Conservation (phyloP, 1,284 basidiomycete species). For the Ceratobasidium sp. region DNA sequence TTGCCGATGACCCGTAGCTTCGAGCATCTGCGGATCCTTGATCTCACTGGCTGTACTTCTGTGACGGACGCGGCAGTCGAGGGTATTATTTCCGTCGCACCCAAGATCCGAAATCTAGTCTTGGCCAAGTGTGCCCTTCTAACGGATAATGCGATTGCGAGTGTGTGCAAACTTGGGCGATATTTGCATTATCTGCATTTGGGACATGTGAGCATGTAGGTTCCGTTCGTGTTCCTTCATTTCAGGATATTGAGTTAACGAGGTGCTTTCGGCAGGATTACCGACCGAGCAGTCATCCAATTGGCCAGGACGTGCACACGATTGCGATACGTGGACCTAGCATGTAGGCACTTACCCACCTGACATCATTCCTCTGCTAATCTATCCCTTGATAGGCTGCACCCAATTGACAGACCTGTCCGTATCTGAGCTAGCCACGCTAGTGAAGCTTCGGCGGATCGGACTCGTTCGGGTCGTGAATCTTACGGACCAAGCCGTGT, state of each 20-base stretch:
- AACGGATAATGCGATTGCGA: slow-evolving; percentile 87
- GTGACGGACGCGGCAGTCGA: slow-evolving; percentile 92
- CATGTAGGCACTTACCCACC: slow-evolving; percentile 70
- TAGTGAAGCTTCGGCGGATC: slow-evolving; percentile 93
- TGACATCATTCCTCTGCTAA: slow-evolving; percentile 38
- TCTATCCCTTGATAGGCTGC: slow-evolving; percentile 69
- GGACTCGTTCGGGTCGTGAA: slow-evolving; percentile 93
- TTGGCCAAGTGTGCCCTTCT: slow-evolving; percentile 89
- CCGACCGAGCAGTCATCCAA: slow-evolving; percentile 86
- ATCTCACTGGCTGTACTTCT: slow-evolving; percentile 85
- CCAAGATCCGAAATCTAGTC: slow-evolving; percentile 91
- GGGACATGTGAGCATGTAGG: slow-evolving; percentile 80
- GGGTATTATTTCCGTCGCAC: slow-evolving; percentile 87
- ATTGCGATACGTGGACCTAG: slow-evolving; percentile 96
- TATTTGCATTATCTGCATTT: slow-evolving; percentile 96
- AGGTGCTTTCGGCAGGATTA: slow-evolving; percentile 67
- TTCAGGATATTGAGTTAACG: slow-evolving; percentile 3
- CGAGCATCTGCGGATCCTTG: slow-evolving; percentile 88
- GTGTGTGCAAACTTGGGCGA: slow-evolving; percentile 88
- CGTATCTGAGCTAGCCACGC: slow-evolving; percentile 87
- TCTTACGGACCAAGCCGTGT: slow-evolving; percentile 93
- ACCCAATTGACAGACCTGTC: slow-evolving; percentile 90
- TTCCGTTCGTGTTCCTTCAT: slow-evolving; percentile 29
- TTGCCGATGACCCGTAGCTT: slow-evolving; percentile 72
- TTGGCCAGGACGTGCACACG: slow-evolving; percentile 90